Evolutionary conservation across 2,329 filamentous ascomycete genomes (phyloP).

Genomic region (Fusarium lateritium): DNA sequence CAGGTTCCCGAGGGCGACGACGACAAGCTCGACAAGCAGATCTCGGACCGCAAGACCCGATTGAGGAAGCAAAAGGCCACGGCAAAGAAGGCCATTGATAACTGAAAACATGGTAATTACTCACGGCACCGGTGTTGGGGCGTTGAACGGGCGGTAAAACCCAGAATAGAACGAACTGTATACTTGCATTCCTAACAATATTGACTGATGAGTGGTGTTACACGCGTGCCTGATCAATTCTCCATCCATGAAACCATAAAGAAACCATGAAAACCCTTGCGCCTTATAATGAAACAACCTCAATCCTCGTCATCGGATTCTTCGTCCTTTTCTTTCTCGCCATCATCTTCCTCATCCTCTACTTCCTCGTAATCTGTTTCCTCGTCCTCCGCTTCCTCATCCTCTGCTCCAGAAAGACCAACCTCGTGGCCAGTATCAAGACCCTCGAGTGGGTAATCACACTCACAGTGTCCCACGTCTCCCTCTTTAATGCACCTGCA

Average conservation of each 20-base stretch:
- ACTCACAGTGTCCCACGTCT: background rate
- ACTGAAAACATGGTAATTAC: constrained; percentile 53
- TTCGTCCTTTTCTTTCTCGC: background rate
- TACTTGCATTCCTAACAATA: constrained; percentile 41
- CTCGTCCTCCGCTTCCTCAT: background rate
- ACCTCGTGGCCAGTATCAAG: background rate
- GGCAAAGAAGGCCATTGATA: constrained; percentile 67
- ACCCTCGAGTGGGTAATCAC: background rate
- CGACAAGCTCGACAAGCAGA: constrained; percentile 69
- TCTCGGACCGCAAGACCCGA: constrained; percentile 70
- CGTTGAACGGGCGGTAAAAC: constrained; percentile 50
- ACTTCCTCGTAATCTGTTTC: background rate
- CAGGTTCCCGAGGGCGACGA: constrained; percentile 64
- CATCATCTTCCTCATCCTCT: background rate
- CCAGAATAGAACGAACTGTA: constrained; percentile 43
- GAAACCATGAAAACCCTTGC: background rate
- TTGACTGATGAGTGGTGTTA: constrained; percentile 42
- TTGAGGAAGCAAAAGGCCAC: constrained; percentile 72
- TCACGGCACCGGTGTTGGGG: constrained; percentile 53
- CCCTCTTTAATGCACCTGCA: background rate
- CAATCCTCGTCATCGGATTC: background rate
- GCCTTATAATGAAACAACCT: background rate
- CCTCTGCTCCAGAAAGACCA: background rate
- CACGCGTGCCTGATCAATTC: constrained; percentile 23
- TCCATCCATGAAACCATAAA: background rate